Evolutionary conservation across 2,329 filamentous ascomycete genomes (phyloP), one percentile per base, ranked within the genome.

Genomic region (Ophiosphaerella narmari): DNA sequence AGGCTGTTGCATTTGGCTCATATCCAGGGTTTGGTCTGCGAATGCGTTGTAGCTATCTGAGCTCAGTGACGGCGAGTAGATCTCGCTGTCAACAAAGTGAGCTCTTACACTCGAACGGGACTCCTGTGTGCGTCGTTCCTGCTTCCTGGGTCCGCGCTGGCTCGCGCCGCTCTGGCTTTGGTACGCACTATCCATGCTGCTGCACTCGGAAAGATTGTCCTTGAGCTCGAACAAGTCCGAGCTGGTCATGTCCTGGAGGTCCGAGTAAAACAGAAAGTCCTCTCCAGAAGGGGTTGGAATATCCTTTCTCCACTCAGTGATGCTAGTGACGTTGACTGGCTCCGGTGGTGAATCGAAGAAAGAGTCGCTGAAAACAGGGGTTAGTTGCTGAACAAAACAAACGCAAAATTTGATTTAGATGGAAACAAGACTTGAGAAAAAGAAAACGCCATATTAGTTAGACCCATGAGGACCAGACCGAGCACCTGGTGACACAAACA

Each of bases 161-260:
- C 62, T 68, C 61, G 70, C 64, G 55, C 72, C 68, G 48, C 60
- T 66, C 60, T 73, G 71, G 60, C 72, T 75, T 46, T 74, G 68
- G 51, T 75, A 75, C 50, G 71, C 66, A 59, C 72, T 75, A 61
- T 76, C 73, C 73, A 76, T 75, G 63, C 71, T 75, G 63, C 71
- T 74, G 63, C 68, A 73, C 53, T 71, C 71, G 54, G 72, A 75
- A 48, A 62, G 63, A 51, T 66, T 70, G 45, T 73, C 70, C 64
- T 73, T 73, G 36, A 61, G 57, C 45, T 72, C 67, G 52, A 67
- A 68, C 45, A 61, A 52, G 34, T 74, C 71, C 55, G 63, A 55
- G 50, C 59, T 62, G 55, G 61, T 63, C 65, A 74, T 70, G 45
- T 71, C 69, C 59, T 63, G 63, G 53, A 68, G 59, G 5, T 71